Evolutionary conservation across 495 filamentous ascomycete species (phyloP).

Genomic region (Hyaloscypha finlandica): DNA sequence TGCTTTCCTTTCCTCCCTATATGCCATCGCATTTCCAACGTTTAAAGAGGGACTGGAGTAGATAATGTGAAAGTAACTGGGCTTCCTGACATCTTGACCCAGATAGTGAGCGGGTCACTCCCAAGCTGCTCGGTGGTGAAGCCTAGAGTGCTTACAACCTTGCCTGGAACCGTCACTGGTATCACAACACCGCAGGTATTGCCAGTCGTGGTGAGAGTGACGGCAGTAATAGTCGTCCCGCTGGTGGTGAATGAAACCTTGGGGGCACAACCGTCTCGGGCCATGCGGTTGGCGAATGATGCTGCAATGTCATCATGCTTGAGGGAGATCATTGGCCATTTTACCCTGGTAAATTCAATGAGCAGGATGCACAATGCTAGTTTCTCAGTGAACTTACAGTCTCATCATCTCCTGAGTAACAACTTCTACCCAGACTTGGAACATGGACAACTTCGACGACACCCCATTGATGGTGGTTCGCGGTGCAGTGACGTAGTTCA

Average conservation of each 20-base stretch:
- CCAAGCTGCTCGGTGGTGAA: conserved; percentile 57
- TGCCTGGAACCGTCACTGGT: conserved; percentile 57
- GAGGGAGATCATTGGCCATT: conserved; percentile 57
- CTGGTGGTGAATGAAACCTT: conserved; percentile 46
- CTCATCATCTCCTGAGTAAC: conserved; percentile 55
- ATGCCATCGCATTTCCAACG: neutral
- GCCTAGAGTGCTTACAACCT: conserved; percentile 41
- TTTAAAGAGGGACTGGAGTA: conserved; percentile 41
- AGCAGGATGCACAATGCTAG: neutral
- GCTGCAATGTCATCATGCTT: conserved; percentile 54
- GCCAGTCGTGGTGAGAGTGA: conserved; percentile 46
- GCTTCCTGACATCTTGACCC: conserved; percentile 53
- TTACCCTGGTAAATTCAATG: neutral
- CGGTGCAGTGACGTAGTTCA: conserved; percentile 51
- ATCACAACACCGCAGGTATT: conserved; percentile 55
- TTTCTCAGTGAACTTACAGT: neutral
- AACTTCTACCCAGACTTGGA: conserved; percentile 65
- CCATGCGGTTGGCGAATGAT: conserved; percentile 52
- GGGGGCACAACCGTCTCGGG: conserved; percentile 56
- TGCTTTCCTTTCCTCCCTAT: neutral
- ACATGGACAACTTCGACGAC: conserved; percentile 49
- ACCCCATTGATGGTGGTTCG: conserved; percentile 54
- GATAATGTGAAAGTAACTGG: conserved; percentile 53
- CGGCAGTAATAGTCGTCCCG: conserved; percentile 47
- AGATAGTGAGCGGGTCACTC: conserved; percentile 60